Evolutionary conservation across 768 basidiomycete genomes (phyloP).

Genomic region (Lactarius hatsudake): DNA sequence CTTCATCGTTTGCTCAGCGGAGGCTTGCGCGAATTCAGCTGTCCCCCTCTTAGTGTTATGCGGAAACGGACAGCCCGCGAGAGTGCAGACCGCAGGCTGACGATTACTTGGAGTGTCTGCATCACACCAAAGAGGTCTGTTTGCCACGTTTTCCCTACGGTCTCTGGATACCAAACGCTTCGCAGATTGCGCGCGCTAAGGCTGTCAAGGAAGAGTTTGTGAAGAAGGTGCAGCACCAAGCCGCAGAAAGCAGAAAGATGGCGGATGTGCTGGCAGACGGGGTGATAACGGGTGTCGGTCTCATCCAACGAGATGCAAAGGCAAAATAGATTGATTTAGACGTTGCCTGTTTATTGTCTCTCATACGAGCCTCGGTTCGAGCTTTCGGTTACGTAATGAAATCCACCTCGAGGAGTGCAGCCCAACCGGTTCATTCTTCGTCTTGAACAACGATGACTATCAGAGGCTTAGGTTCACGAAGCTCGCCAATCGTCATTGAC

Average conservation of each 20-base stretch:
- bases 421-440: background rate
- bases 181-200: conserved; percentile 62
- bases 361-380: background rate
- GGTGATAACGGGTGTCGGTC: conserved; percentile 70
- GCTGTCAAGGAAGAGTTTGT: conserved; percentile 69
- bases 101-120: conserved; percentile 91
- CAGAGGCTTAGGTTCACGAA: conserved; percentile 20
- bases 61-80: conserved; percentile 67
- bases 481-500: conserved; percentile 27
- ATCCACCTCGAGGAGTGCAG: background rate
- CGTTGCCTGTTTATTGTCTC: background rate
- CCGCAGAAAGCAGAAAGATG: conserved; percentile 66
- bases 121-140: conserved; percentile 83
- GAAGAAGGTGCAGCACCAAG: conserved; percentile 59
- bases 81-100: conserved; percentile 70
- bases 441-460: conserved; percentile 11
- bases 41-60: conserved; percentile 65
- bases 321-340: conserved; percentile 11
- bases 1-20: background rate
- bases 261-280: conserved; percentile 72
- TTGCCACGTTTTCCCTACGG: background rate
- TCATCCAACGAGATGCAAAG: conserved; percentile 54
- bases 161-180: background rate
- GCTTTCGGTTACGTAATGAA: conserved; percentile 14
- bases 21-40: background rate